Conservation (phyloP, 805 yeast species). For the Millerozyma acaciae region DNA sequence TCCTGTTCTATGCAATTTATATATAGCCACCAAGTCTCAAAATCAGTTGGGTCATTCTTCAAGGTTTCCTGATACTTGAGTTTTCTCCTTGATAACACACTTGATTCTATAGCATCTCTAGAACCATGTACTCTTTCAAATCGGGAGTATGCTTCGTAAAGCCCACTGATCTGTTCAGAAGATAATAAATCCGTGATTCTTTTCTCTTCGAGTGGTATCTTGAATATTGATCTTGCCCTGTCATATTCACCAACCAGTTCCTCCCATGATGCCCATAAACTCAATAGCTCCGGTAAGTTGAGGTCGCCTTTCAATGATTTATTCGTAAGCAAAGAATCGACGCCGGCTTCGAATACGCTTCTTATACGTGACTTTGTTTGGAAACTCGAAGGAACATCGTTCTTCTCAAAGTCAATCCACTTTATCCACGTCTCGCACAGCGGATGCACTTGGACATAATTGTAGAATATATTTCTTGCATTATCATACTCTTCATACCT, state of each 20-base stretch:
- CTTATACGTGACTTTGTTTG: conserved; percentile 47
- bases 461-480: conserved; percentile 54
- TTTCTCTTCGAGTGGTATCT: conserved; percentile 40
- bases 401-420: conserved; percentile 73
- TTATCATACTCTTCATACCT: conserved; percentile 56
- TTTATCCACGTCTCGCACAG: conserved; percentile 58
- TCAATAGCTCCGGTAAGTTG: conserved; percentile 33
- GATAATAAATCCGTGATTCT: conserved; percentile 17
- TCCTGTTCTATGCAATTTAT: conserved; percentile 47
- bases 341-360: conserved; percentile 62
- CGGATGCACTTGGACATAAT: conserved; percentile 39
- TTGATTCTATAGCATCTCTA: conserved; percentile 47
- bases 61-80: conserved; percentile 50
- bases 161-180: conserved; percentile 29
- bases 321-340: conserved; percentile 45
- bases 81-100: conserved; percentile 52
- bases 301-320: conserved; percentile 15
- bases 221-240: conserved; percentile 57
- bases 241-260: conserved; percentile 54
- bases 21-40: conserved; percentile 82
- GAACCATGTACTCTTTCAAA: conserved; percentile 69
- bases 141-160: conserved; percentile 39
- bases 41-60: conserved; percentile 48
- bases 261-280: conserved; percentile 72
- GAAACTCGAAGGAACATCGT: conserved; percentile 13